Evolutionary conservation across 2,329 filamentous ascomycete species (phyloP), one percentile per base, ranked within the genome.

Genomic region (Fusarium foetens): DNA sequence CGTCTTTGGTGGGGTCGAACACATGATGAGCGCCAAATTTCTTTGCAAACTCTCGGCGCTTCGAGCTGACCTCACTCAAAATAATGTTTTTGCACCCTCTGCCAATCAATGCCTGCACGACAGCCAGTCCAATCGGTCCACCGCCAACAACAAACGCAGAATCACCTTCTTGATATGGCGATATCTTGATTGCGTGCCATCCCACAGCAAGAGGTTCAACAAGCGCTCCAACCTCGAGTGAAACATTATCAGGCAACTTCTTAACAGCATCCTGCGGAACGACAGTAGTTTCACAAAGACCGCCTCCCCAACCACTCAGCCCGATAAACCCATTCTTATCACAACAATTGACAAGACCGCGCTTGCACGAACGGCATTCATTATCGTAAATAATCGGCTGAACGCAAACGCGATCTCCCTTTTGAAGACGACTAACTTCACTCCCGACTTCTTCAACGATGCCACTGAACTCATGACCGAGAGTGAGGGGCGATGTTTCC

Each of bases 31-130:
- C 66, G 29, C 66, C 66, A 23, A 68, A 68, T 0, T 52, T 68
- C 43, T 36, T 68, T 6, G 66, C 66, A 6, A 68, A 68, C 25
- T 68, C 66, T 5, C 64, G 64, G 3, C 66, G 43, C 6, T 43
- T 68, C 1, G 66, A 55, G 16, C 66, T 68, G 33, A 68, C 66
- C 6, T 68, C 66, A 1, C 49, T 68, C 1, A 68, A 10, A 1
- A 68, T 68, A 23, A 68, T 68, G n/a, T 55, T 68, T 17, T 68
- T 68, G 21, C 66, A 68, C 2, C 64, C 66, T 19, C 57, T 19
- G 7, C 66, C 66, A 5, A 68, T 52, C 0, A 68, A 16, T 0
- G 66, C 66, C 2, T 68, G 66, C 0, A 68, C 66, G 42, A 68
- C 66, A 23, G 66, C 66, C 0, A 68, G 49, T 12, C 66, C 66